Evolutionary conservation across 345 rosid genomes (phyloP).

Genomic region (Zanthoxylum bungeanum): DNA sequence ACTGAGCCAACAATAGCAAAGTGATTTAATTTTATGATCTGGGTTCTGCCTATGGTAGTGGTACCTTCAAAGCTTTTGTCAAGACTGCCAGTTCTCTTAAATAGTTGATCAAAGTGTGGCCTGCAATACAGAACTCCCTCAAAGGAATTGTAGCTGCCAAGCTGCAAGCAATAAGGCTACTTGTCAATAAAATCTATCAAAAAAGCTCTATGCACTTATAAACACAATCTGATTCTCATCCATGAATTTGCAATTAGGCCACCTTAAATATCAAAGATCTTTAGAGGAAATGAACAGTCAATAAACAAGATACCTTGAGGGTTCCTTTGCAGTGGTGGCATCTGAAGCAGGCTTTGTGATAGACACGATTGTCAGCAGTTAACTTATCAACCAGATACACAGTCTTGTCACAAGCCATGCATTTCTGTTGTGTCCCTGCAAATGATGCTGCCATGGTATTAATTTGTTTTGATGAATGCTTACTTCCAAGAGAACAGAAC

Average conservation of each 20-base stretch:
- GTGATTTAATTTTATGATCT: not conserved
- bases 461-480: not conserved
- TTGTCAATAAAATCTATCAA: conserved; percentile 5
- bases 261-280: not conserved
- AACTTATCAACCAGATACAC: conserved; percentile 94
- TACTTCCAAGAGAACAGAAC: not conserved
- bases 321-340: conserved; percentile 99
- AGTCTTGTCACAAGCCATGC: conserved; percentile 98
- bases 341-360: conserved; percentile 94
- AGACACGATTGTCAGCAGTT: conserved; percentile 90
- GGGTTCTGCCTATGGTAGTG: conserved; percentile 14
- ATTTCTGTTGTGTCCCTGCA: conserved; percentile 99
- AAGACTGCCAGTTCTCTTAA: conserved; percentile 97
- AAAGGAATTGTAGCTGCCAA: conserved; percentile 94
- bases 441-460: conserved; percentile 87
- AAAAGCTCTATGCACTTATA: not conserved
- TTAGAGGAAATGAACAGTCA: not conserved
- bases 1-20: not conserved
- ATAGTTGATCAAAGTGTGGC: conserved; percentile 95
- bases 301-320: conserved; percentile 87
- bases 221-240: not conserved
- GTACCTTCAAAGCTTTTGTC: conserved; percentile 97
- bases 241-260: not conserved
- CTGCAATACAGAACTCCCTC: conserved; percentile 98
- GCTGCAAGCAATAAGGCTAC: conserved; percentile 44